Evolutionary conservation across 1,284 basidiomycete species (phyloP).

Genomic region (Hypsizygus ulmarius): DNA sequence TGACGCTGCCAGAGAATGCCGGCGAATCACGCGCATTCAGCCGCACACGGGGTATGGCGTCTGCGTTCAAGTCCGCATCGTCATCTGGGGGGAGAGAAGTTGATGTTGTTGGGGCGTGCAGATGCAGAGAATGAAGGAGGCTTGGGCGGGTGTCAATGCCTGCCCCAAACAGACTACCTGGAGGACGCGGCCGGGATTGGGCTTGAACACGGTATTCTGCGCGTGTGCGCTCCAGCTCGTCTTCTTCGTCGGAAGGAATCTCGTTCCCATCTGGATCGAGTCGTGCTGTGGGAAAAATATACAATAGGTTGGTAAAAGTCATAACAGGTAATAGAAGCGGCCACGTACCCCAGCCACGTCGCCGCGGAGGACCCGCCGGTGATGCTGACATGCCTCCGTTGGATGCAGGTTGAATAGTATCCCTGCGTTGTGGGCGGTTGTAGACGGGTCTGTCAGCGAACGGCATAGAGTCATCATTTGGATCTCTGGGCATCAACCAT

Average conservation of each 20-base stretch:
- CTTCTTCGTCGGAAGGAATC: conserved; percentile 50
- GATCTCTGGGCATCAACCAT: conserved; percentile 25
- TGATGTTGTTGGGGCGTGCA: conserved; percentile 16
- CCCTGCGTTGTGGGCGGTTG: conserved; percentile 14
- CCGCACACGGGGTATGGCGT: conserved; percentile 14
- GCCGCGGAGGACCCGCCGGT: conserved; percentile 27
- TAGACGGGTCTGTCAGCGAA: conserved; percentile 1
- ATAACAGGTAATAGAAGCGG: conserved; percentile 1
- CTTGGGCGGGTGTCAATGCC: conserved; percentile 10
- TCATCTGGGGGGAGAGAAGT: conserved; percentile 14
- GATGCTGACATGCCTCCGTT: conserved; percentile 18
- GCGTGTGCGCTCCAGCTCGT: conserved; percentile 41
- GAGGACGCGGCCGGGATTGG: conserved; percentile 10
- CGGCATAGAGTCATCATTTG: conserved; percentile 17
- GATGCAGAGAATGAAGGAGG: conserved; percentile 13
- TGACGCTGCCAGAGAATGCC: conserved; percentile 19
- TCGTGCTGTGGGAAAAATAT: conserved; percentile 36
- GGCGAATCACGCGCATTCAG: conserved; percentile 9
- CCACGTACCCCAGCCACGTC: conserved; percentile 53
- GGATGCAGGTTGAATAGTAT: conserved; percentile 20
- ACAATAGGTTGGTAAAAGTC: conserved; percentile 1
- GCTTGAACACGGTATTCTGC: conserved; percentile 36
- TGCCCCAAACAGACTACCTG: conserved; percentile 7
- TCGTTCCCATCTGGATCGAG: conserved; percentile 58
- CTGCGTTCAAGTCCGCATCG: not conserved